Evolutionary conservation across 1,139 yeast species (phyloP), one percentile per base, ranked within the genome.

Genomic region (Candida pseudoviswanathii): DNA sequence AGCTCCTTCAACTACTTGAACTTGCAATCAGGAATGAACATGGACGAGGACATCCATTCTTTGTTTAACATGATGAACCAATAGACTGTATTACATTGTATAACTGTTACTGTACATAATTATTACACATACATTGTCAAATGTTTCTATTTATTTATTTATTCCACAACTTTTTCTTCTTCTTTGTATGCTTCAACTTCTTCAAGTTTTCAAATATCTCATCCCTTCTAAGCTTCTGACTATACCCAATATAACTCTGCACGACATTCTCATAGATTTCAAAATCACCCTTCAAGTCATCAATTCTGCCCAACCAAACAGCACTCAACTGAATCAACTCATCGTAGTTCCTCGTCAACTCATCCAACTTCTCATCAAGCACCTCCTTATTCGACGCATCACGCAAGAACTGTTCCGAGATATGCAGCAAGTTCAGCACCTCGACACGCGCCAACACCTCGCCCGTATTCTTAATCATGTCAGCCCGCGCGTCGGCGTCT

Each of bases 251-350:
- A 54, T 85, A 69, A 55, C 83, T 84, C 62, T 85, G 90, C 34
- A 86, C 87, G 54, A 86, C 89, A 4, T 82, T 74, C 59, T 86
- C 91, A 59, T 83, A 85, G 10, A 86, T 81, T 47, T 80, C 82
- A 56, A 82, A 81, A 58, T 85, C 86, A 47, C 73, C 75, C 51
- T 70, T 69, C 10, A 77, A 70, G 31, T 69, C 77, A 44, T 64
- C 60, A 48, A 70, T 65, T 57, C 76, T 74, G 50, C 73, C 64
- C 37, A 70, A 73, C 87, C 86, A 84, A 30, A 75, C 67, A 41
- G 80, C 73, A 41, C 78, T 65, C 38, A 81, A 60, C 43, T 57
- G 61, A 8, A 75, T 60, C 16, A 78, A 63, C 44, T 60, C 59
- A 1, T 60, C 49, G 50, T 70, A 67, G 51, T 73, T 70, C 0